These are phyloP conservation scores for Xylariaceae sp. DNA, from an alignment of 2,329 filamentous ascomycete genomes.

Conservation along the genomic window DNA sequence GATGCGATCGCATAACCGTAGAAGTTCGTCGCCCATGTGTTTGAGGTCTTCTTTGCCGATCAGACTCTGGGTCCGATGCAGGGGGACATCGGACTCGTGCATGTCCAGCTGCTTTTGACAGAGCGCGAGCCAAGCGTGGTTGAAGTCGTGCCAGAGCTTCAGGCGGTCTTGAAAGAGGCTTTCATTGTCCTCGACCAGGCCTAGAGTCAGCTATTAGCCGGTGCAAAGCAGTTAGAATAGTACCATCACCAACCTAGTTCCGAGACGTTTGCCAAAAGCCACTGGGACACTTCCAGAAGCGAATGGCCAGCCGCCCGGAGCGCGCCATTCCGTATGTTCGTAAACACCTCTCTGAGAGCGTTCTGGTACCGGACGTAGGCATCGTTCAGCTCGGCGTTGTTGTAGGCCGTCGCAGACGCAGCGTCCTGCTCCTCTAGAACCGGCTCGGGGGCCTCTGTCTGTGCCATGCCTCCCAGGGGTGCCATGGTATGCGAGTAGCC, in stretches of 20 bases:
- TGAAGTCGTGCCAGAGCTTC: slow-evolving; percentile 90
- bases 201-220: slow-evolving; percentile 45
- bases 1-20: slow-evolving; percentile 77
- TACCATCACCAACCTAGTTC: slow-evolving; percentile 47
- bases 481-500: slow-evolving; percentile 48
- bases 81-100: slow-evolving; percentile 55
- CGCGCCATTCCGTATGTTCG: slow-evolving; percentile 57
- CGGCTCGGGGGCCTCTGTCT: slow-evolving; percentile 42
- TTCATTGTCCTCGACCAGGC: slow-evolving; percentile 79
- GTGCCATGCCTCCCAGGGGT: slow-evolving; percentile 44
- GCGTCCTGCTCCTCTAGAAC: slow-evolving; percentile 54
- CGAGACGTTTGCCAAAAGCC: slow-evolving; percentile 52
- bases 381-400: slow-evolving; percentile 57
- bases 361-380: slow-evolving; percentile 64
- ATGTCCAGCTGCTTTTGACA: slow-evolving; percentile 81
- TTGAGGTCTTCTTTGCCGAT: slow-evolving; percentile 67
- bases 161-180: slow-evolving; percentile 70
- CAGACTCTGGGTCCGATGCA: slow-evolving; percentile 56
- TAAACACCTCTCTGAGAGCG: slow-evolving; percentile 64
- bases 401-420: background rate
- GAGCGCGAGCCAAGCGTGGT: slow-evolving; percentile 81
- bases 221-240: slow-evolving; percentile 7
- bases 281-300: slow-evolving; percentile 50
- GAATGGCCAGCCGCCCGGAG: slow-evolving; percentile 50
- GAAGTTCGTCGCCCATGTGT: slow-evolving; percentile 76